Evolutionary conservation across 2,329 filamentous ascomycete species (phyloP).

Genomic region (Fusarium bactridioides): DNA sequence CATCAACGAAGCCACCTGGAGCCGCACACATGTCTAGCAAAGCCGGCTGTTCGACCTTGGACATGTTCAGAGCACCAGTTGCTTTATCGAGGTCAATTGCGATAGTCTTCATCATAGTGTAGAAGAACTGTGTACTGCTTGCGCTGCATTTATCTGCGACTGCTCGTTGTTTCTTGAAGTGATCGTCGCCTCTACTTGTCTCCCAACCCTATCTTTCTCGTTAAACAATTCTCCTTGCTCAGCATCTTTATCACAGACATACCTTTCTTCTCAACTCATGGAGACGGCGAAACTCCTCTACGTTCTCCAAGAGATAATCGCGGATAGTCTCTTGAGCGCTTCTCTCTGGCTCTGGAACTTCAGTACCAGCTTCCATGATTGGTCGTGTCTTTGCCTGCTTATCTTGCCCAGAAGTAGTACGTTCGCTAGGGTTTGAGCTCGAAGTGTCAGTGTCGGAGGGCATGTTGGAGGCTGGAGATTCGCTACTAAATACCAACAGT

Average conservation of each 20-base stretch:
- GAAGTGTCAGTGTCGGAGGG: background rate
- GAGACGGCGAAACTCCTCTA: conserved; percentile 2
- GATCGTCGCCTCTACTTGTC: conserved; percentile 51
- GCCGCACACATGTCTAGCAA: conserved; percentile 66
- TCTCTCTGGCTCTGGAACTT: background rate
- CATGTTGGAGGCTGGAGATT: background rate
- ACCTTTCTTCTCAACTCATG: conserved; percentile 16
- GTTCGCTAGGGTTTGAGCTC: background rate
- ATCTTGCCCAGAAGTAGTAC: background rate
- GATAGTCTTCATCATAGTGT: conserved; percentile 53
- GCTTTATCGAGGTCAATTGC: conserved; percentile 50
- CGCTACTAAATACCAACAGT: background rate
- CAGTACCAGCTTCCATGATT: background rate
- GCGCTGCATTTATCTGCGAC: conserved; percentile 45
- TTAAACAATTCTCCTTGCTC: background rate
- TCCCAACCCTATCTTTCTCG: conserved; percentile 51
- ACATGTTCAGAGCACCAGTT: conserved; percentile 45
- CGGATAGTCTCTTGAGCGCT: background rate
- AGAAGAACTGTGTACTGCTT: conserved; percentile 45
- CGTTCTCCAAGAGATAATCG: background rate
- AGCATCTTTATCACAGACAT: background rate
- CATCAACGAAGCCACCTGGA: conserved; percentile 59
- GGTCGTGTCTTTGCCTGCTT: rapidly evolving
- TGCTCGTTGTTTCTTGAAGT: conserved; percentile 52
- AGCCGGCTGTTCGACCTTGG: background rate